These are phyloP conservation scores for Begonia masoniana DNA, from an alignment of 306 rosid species.

Conservation along the genomic window DNA sequence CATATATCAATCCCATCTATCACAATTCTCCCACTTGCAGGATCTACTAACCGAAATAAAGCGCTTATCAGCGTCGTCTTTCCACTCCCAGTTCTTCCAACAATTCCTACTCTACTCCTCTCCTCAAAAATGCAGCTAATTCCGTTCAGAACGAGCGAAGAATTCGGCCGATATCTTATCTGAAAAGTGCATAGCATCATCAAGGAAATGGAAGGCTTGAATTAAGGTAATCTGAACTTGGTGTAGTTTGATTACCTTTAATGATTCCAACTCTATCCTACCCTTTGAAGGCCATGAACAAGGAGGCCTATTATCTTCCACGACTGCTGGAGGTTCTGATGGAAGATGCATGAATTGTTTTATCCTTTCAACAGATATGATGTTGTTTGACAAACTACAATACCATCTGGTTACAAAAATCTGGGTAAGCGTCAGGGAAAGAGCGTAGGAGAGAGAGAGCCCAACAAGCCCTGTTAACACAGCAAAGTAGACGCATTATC, in stretches of 20 bases:
- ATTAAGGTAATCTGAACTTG: background rate
- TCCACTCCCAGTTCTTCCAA: conserved; percentile 84
- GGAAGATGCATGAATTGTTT: conserved; percentile 67
- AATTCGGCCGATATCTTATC: conserved; percentile 53
- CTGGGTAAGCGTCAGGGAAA: conserved; percentile 28
- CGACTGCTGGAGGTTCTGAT: conserved; percentile 46
- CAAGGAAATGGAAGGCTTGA: background rate
- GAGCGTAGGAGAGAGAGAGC: conserved; percentile 62
- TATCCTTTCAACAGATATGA: conserved; percentile 68
- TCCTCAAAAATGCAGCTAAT: conserved; percentile 55
- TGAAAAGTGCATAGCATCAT: conserved; percentile 11
- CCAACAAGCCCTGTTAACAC: conserved; percentile 60
- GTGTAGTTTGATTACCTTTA: conserved; percentile 25
- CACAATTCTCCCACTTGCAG: conserved; percentile 34
- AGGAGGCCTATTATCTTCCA: conserved; percentile 45
- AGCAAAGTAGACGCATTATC: background rate
- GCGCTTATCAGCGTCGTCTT: conserved; percentile 74
- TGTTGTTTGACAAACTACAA: conserved; percentile 38
- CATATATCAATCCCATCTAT: conserved; percentile 55
- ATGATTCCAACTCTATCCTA: conserved; percentile 43
- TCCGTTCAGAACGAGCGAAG: conserved; percentile 58
- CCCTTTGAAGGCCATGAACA: conserved; percentile 69
- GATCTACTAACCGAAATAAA: conserved; percentile 75
- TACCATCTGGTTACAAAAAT: conserved; percentile 36
- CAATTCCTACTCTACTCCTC: conserved; percentile 67